A percentile compares a stretch with the other conserved stretches of the same genome.
Evolutionary conservation across 768 basidiomycete genomes (phyloP).

Genomic region (Mycena albidolilacea): DNA sequence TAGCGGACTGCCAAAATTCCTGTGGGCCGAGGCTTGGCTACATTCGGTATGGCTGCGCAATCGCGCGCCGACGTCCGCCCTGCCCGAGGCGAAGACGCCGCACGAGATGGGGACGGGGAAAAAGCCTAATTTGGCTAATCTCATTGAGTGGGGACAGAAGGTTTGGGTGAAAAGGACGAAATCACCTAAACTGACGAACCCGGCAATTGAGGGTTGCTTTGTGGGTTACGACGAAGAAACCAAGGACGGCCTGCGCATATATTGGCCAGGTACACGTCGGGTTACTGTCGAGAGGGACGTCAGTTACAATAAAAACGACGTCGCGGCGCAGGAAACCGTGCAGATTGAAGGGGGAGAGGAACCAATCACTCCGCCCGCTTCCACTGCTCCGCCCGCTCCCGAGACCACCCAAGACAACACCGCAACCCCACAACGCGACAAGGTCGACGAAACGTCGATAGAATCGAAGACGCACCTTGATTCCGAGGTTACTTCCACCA

Average conservation of each 20-base stretch:
- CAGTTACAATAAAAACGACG: slow-evolving; percentile 42
- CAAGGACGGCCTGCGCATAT: slow-evolving; percentile 47
- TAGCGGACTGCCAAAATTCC: slow-evolving; percentile 29
- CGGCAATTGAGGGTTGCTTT: slow-evolving; percentile 38
- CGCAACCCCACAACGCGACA: background rate
- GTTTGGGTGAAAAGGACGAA: slow-evolving; percentile 36
- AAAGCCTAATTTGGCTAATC: slow-evolving; percentile 29
- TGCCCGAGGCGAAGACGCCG: slow-evolving; percentile 28
- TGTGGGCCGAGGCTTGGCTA: slow-evolving; percentile 25
- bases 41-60: slow-evolving; percentile 29
- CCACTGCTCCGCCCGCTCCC: slow-evolving; percentile 1
- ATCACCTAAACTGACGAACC: slow-evolving; percentile 43
- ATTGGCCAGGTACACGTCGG: slow-evolving; percentile 44
- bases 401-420: background rate
- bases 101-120: slow-evolving; percentile 19
- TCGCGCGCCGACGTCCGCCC: slow-evolving; percentile 18
- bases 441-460: slow-evolving; percentile 3
- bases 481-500: background rate
- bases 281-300: slow-evolving; percentile 48
- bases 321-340: slow-evolving; percentile 37
- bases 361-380: slow-evolving; percentile 20
- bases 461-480: slow-evolving; percentile 14
- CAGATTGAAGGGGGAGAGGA: slow-evolving; percentile 49
- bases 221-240: slow-evolving; percentile 45
- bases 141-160: slow-evolving; percentile 43